Evolutionary conservation across 2,329 filamentous ascomycete genomes (phyloP), one percentile per base, ranked within the genome.

Genomic region (Venturia oleaginea): DNA sequence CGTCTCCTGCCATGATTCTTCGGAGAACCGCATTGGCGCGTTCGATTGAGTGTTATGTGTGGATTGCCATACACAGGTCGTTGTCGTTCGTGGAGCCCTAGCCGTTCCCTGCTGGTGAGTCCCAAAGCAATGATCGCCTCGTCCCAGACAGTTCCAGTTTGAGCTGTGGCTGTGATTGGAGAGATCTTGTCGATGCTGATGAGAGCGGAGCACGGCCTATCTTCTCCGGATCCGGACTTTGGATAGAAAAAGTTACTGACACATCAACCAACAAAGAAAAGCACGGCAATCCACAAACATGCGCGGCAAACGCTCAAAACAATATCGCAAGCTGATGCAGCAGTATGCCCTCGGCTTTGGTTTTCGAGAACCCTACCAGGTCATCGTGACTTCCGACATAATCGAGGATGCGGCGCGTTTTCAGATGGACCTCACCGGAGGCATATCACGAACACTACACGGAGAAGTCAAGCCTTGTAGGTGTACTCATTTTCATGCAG

Each of bases 301-400:
- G 84, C 81, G 85, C 71, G 86, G 86, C 63, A 90, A 90, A 77
- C 81, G 85, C 66, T 82, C 80, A 51, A 88, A 90, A 76, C 86
- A 88, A 71, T 92, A 91, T 75, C 85, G 87, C 73, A 97, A 97
- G 86, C 86, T 97, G 72, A 95, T 99, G 87, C 88, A 91, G 77
- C 88, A 93, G 73, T 96, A 92, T 83, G 86, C 87, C 73, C 83
- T 93, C 75, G 87, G 86, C 66, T 97, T 96, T 74, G 88, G 89
- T 66, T 97, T 97, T 76, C 90, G 92, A 70, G 90, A 94, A 77
- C 92, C 94, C 13, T 97, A 97, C 78, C 94, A 97, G 78, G 88
- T 96, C 62, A 80, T 96, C 54, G 86, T 97, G 67, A 92, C 96
- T 73, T 90, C 91, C 66, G 86, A 92, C 68, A 90, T 97, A 70